Conservation (phyloP, 495 filamentous ascomycete species). For the Penicillium ucsense region DNA sequence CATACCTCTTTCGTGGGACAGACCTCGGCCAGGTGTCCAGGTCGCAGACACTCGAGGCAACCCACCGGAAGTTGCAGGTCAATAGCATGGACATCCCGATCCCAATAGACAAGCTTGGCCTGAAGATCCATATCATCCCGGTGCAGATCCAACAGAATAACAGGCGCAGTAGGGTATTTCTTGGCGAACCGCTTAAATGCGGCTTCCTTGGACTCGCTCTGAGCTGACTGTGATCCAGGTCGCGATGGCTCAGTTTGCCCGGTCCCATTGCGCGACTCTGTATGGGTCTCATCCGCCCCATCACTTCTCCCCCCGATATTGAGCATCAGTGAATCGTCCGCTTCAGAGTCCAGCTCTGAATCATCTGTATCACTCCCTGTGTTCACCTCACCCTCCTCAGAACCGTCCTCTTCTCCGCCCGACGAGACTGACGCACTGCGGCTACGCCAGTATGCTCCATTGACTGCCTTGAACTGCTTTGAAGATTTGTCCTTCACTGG, state of each 20-base stretch:
- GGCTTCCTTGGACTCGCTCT: slow-evolving; percentile 24
- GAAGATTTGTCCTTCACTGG: background rate
- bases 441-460: slow-evolving; percentile 31
- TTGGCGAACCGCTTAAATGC: slow-evolving; percentile 24
- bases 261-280: slow-evolving; percentile 4
- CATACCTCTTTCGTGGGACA: slow-evolving; percentile 37
- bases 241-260: background rate
- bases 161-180: slow-evolving; percentile 29
- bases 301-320: slow-evolving; percentile 25
- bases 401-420: slow-evolving; percentile 3
- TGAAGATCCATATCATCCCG: slow-evolving; percentile 34
- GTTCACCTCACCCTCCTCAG: slow-evolving; percentile 20
- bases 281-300: slow-evolving; percentile 17
- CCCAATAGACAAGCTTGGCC: slow-evolving; percentile 38
- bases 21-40: slow-evolving; percentile 36
- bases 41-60: slow-evolving; percentile 34
- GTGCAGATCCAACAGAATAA: slow-evolving; percentile 32
- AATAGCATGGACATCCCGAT: slow-evolving; percentile 50
- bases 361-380: slow-evolving; percentile 27
- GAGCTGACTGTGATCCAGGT: background rate
- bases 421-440: slow-evolving; percentile 28
- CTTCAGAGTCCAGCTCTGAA: slow-evolving; percentile 28
- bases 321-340: slow-evolving; percentile 34
- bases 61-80: slow-evolving; percentile 55
- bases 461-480: slow-evolving; percentile 28